phyloP scores from a whole-genome alignment of 371 early-diverging fungal species.

The Mortierella sp. region DNA sequence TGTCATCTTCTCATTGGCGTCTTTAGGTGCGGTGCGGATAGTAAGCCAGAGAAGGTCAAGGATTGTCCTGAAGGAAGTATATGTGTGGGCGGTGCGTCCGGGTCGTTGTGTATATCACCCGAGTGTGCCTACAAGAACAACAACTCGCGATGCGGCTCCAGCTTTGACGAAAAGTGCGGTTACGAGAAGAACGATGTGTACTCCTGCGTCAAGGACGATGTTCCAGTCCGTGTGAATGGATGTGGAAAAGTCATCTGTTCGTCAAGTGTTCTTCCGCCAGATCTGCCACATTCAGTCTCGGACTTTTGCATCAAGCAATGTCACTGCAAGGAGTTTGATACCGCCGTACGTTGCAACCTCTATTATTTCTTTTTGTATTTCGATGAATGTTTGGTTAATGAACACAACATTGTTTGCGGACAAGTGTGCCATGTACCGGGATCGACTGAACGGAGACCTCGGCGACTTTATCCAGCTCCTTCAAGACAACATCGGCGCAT shows the following conservation, averaged over 20 bases:
- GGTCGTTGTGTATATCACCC: no score
- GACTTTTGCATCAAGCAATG: background rate
- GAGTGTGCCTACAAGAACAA: no score
- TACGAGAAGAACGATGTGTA: background rate
- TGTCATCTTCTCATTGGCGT: no score
- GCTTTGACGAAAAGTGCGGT: background rate
- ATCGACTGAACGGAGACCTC: background rate
- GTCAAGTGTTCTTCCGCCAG: background rate
- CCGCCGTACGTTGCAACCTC: background rate
- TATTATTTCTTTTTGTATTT: no score
- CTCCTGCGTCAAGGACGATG: background rate
- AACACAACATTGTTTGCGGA: background rate
- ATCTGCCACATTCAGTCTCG: background rate
- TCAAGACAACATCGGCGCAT: background rate
- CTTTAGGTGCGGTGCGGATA: no score
- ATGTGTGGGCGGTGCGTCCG: no score
- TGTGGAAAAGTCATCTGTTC: background rate
- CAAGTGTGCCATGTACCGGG: background rate
- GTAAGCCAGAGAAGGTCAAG: no score
- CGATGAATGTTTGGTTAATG: background rate
- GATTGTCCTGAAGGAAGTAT: no score
- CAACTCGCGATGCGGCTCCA: background rate
- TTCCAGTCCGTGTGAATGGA: background rate
- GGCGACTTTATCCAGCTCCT: conserved; percentile 3
- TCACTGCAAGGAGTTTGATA: background rate